Evolutionary conservation across 257 asterid species (phyloP), one percentile per base, ranked within the genome.

Genomic region (Verbascum thapsus): DNA sequence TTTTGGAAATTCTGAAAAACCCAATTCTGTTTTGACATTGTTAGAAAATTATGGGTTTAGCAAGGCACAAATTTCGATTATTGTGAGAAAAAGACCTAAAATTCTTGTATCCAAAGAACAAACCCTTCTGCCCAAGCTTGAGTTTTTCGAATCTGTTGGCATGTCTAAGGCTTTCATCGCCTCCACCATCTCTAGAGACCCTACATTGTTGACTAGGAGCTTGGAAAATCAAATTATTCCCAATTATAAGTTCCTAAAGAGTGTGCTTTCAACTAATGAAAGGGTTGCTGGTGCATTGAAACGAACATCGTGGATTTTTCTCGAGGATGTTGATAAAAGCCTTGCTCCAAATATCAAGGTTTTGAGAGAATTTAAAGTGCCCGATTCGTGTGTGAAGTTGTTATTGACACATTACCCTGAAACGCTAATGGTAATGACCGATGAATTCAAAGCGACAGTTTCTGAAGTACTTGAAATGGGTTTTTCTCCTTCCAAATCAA

Each of bases 121-220:
- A 22, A 8, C 63, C 39, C 54, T 70, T 66, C 65, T 37, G 58
- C 80, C 77, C 30, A 75, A 65, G 67, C 17, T 68, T 10, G 38
- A 58, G 4, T 68, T 58, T 58, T 68, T 68, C 61, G 9, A 50
- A 10, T 68, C 54, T 5, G 30, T 48, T 22, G 65, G 67, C 2
- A 15, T 35, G 45, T 20, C 67, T 1, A 58, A 60, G 6, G 7
- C 18, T 13, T 7, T 10, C 10, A 38, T 68, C 7, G 10, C 59
- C 4, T 13, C 10, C 4, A 15, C 23, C 34, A 7, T 58, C 5
- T 2, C 53, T 0, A 30, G 8, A 38, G 22, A 50, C 6, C 67
- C 65, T 17, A 7, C 42, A 0, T 56, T 61, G 18, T 39, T 68
- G 16, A 6, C 1, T 1, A 39, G 48, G 22, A 68, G 73, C 50